phyloP scores from a whole-genome alignment of 352 stramenopile genomes.

The Thalassiosira allenii region DNA sequence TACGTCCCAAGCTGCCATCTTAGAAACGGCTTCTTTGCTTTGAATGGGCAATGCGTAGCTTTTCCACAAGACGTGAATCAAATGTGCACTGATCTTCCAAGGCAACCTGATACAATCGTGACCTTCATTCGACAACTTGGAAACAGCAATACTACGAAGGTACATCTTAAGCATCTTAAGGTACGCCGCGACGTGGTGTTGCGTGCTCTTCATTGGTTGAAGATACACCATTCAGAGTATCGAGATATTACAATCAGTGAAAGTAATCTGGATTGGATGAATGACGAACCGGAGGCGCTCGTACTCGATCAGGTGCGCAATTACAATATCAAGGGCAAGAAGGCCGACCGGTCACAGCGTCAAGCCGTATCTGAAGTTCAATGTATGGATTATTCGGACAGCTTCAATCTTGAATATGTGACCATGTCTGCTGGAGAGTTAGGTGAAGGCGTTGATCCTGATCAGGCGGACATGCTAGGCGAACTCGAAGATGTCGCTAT shows the following conservation, averaged over 20 bases:
- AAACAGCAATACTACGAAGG: neutral
- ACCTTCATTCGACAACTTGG: conserved; percentile 4
- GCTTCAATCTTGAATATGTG: neutral
- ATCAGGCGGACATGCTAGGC: conserved; percentile 1
- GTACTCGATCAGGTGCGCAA: neutral
- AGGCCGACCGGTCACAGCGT: no score
- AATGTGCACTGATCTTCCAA: neutral
- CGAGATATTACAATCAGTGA: conserved; percentile 33
- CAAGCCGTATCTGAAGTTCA: no score
- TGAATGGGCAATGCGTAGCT: conserved; percentile 11
- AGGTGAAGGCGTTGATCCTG: neutral
- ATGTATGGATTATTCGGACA: no score
- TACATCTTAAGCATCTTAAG: neutral
- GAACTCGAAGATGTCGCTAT: conserved; percentile 1
- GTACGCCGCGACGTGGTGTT: conserved; percentile 8
- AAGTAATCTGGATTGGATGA: conserved; percentile 22
- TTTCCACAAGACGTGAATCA: conserved; percentile 11
- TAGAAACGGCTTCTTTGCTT: neutral
- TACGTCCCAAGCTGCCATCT: neutral
- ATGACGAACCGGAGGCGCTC: neutral
- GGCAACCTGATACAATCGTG: neutral
- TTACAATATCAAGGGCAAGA: neutral
- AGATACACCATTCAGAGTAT: conserved; percentile 26
- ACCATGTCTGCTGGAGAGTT: neutral
- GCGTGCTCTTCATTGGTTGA: conserved; percentile 25